Percentiles rank a stretch among this genome's conserved stretches.
Conservation (phyloP, 768 basidiomycete genomes). For the Pisolithus microcarpus region DNA sequence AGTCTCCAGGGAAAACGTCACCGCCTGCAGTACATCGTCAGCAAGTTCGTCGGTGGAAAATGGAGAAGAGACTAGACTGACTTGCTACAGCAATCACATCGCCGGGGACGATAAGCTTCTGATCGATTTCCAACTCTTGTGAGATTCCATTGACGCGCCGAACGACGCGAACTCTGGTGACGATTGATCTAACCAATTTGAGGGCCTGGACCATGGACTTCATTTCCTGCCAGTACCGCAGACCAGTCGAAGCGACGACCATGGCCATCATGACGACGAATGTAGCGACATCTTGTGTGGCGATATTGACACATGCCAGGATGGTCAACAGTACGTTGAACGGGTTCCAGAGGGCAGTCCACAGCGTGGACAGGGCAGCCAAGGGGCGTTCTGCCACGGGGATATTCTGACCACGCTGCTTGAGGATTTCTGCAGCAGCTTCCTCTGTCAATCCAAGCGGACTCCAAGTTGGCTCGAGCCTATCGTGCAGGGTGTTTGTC, state of each 20-base stretch:
- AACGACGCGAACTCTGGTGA: conserved; percentile 26
- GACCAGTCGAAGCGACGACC: conserved; percentile 29
- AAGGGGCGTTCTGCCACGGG: conserved; percentile 27
- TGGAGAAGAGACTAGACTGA: conserved; percentile 6
- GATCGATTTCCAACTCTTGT: conserved; percentile 25
- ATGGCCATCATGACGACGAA: conserved; percentile 30
- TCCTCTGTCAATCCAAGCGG: conserved; percentile 20
- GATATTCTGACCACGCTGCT: conserved; percentile 20
- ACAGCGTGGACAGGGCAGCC: conserved; percentile 22
- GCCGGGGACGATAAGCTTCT: conserved; percentile 26
- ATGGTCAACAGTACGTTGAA: conserved; percentile 28
- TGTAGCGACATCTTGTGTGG: conserved; percentile 25
- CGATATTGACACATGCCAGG: conserved; percentile 27
- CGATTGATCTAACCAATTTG: conserved; percentile 27
- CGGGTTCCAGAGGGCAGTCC: conserved; percentile 29
- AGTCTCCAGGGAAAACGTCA: conserved; percentile 32
- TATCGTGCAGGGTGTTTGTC: conserved; percentile 5
- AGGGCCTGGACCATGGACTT: conserved; percentile 30
- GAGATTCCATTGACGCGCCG: conserved; percentile 16
- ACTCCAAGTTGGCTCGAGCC: conserved; percentile 20
- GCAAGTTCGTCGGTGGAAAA: not conserved
- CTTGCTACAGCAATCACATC: conserved; percentile 27
- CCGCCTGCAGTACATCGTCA: conserved; percentile 16
- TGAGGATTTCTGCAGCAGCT: conserved; percentile 11
- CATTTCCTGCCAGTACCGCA: conserved; percentile 30